These are phyloP conservation scores for Albizia julibrissin DNA, from an alignment of 306 rosid genomes.

Conservation along the genomic window DNA sequence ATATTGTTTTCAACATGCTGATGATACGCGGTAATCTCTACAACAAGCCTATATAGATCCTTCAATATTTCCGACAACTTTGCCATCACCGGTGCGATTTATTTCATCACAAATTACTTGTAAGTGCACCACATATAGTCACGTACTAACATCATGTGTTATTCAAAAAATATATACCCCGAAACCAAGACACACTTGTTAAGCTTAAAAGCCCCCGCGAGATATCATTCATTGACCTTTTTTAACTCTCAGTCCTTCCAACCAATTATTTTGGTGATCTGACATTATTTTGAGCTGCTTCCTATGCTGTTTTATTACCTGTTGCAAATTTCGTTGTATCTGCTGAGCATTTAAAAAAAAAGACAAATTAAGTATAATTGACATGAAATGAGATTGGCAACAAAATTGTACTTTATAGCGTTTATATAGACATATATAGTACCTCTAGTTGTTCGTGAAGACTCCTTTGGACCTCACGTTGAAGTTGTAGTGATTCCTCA, in stretches of 20 bases:
- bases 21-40: too few relatives aligned
- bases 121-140: too few relatives aligned
- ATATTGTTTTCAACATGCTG: too few relatives aligned
- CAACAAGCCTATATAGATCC: background rate
- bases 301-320: conserved; percentile 38
- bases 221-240: background rate
- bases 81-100: background rate
- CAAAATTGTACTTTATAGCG: background rate
- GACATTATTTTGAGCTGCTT: conserved; percentile 39
- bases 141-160: too few relatives aligned
- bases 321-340: conserved; percentile 45
- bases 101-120: background rate
- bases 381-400: background rate
- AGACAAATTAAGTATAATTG: background rate
- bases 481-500: conserved; percentile 44
- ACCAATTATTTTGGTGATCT: conserved; percentile 23
- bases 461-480: conserved; percentile 42
- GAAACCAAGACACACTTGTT: background rate
- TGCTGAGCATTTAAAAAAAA: background rate
- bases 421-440: background rate
- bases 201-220: background rate
- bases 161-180: background rate
- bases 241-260: background rate
- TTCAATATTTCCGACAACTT: background rate
- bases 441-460: conserved; percentile 52